Evolutionary conservation across 1,139 yeast species (phyloP), one percentile per base, ranked within the genome.

Genomic region (Lodderomyces beijingensis): DNA sequence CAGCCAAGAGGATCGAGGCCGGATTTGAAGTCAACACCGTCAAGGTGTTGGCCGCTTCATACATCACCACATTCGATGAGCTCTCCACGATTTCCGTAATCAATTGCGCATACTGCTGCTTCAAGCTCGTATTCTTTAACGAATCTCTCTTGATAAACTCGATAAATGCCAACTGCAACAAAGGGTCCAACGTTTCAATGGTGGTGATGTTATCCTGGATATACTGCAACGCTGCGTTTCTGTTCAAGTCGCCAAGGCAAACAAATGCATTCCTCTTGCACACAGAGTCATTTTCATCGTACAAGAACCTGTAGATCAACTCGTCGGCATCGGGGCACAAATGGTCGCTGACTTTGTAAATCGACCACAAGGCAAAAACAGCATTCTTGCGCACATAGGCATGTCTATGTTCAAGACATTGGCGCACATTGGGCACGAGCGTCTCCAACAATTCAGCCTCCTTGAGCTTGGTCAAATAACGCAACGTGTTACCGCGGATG

Each of bases 311-410:
- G 47, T 73, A 69, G 46, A 91, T 72, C 44, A 89, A 71, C 46
- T 86, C 95, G 36, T 89, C 83, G 13, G 97, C 96, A 63, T 93
- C 98, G 5, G 98, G 98, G 33, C 88, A 76, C 55, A 93, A 74
- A 57, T 85, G 93, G 28, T 81, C 85, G 28, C 93, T 79, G 26
- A 87, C 93, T 51, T 79, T 74, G 57, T 75, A 83, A 49, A 93
- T 86, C 18, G 95, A 79, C 51, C 75, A 77, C 40, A 91, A 79
- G 25, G 97, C 95, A 58, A 91, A 82, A 24, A 88, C 91, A 7
- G 98, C 98, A 56, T 93, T 91, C 60, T 93, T 93, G 56, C 99
- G 80, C 41, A 93, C 98, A 55, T 93, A 93, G 7, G 98, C 95
- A 59, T 91, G 97, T 49, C 98, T 84, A 59, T 93, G 96, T 46